phyloP scores from a whole-genome alignment of 805 yeast species.

The Metschnikowia baotianmanensis region DNA sequence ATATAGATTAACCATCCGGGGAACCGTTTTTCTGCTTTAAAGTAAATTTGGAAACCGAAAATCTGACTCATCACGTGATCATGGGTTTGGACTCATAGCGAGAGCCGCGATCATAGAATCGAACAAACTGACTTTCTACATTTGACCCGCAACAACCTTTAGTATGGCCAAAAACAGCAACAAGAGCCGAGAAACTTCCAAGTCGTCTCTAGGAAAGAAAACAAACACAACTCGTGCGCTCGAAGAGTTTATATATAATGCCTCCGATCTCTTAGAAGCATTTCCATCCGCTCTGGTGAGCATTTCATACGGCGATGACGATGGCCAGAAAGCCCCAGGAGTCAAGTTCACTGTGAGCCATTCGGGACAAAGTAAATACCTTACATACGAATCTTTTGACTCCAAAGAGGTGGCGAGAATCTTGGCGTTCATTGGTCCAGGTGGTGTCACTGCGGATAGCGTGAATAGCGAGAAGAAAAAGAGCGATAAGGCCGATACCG shows the following conservation, averaged over 20 bases:
- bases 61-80: too few relatives aligned
- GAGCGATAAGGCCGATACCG: conserved; percentile 12
- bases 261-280: conserved; percentile 34
- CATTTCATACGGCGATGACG: conserved; percentile 35
- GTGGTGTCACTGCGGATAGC: conserved; percentile 41
- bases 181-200: background rate
- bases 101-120: too few relatives aligned
- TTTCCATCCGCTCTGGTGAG: conserved; percentile 38
- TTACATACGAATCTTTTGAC: conserved; percentile 56
- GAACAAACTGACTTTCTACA: too few relatives aligned
- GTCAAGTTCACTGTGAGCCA: conserved; percentile 63
- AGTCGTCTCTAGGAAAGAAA: background rate
- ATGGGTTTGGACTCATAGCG: too few relatives aligned
- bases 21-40: too few relatives aligned
- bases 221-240: background rate
- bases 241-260: conserved; percentile 28
- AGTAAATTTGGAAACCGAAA: too few relatives aligned
- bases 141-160: too few relatives aligned
- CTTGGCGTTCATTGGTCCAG: conserved; percentile 71
- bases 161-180: background rate
- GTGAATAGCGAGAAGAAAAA: conserved; percentile 27
- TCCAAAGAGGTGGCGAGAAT: conserved; percentile 73
- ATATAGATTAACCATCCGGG: too few relatives aligned
- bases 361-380: conserved; percentile 59
- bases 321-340: conserved; percentile 22